Evolutionary conservation across 495 filamentous ascomycete genomes (phyloP), one percentile per base, ranked within the genome.

Genomic region (Penicillium egyptiacum): DNA sequence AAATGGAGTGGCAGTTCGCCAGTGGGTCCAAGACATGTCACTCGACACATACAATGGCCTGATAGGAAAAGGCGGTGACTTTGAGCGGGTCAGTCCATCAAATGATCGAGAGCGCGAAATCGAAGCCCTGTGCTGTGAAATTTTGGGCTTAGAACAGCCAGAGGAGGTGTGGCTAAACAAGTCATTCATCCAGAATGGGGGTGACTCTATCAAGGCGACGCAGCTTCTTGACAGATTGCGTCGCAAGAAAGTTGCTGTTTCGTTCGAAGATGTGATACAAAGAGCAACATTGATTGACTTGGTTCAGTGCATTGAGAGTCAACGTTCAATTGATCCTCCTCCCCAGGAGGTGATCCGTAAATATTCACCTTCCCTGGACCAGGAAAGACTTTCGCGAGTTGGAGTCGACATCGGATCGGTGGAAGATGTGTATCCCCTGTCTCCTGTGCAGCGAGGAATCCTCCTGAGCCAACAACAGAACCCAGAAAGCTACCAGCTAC

Each of bases 381-480:
- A 40, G 11, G 37, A 16, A 17, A 40, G 37, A 40, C 37, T 40
- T n/a, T 40, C 37, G 16, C 37, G 37, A 40, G 37, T 40, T 17
- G 37, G 37, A 2, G 14, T 40, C 37, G 37, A 40, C 5, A 11
- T 40, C 50, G 41, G 11, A 0, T 40, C 31, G 19, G 48, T 77
- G n/a, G 70, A 78, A 49, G 75, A 77, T 61, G 61, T 79, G 30
- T 79, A 77, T 46, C 70, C 71, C 8, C 67, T 63, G 28, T 75
- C 75, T 4, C 66, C 74, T 5, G 73, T 79, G 53, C 78, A 81
- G 52, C 60, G 69, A 45, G 72, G 72, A 11, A 64, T 75, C 19
- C 63, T 84, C 22, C 60, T 81, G 16, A 78, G 76, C 50, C 75
- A 77, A 26, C 63, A 70, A 23, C 80, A 69, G 46, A 63, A 74